A percentile compares a stretch with the other conserved stretches of the same genome.
Evolutionary conservation across 805 yeast species (phyloP).

Genomic region (Candida jianshihensis): DNA sequence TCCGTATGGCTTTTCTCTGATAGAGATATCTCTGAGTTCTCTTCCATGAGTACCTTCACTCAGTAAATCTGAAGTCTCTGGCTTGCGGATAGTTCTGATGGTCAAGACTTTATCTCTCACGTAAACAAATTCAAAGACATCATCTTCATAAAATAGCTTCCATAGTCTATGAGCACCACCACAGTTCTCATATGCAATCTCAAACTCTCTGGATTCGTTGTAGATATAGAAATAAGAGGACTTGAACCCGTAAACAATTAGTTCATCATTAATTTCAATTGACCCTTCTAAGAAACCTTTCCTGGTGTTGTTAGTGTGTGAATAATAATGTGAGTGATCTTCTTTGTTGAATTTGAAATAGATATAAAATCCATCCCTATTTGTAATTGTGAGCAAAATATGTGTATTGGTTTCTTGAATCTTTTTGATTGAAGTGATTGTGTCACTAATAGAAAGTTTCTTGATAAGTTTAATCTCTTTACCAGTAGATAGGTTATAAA

Average conservation of each 20-base stretch:
- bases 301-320: slow-evolving; percentile 56
- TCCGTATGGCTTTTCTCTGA: slow-evolving; percentile 30
- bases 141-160: slow-evolving; percentile 37
- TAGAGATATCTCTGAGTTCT: slow-evolving; percentile 72
- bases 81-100: slow-evolving; percentile 27
- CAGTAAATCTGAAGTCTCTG: slow-evolving; percentile 27
- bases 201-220: slow-evolving; percentile 74
- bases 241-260: slow-evolving; percentile 73
- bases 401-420: slow-evolving; percentile 23
- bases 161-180: slow-evolving; percentile 92
- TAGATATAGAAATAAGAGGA: slow-evolving; percentile 72
- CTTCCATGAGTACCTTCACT: slow-evolving; percentile 82
- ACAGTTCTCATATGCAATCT: slow-evolving; percentile 62
- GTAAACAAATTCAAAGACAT: slow-evolving; percentile 42
- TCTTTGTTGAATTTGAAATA: slow-evolving; percentile 27
- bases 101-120: slow-evolving; percentile 49
- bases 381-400: slow-evolving; percentile 37
- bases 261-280: slow-evolving; percentile 33
- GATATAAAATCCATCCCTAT: slow-evolving; percentile 61
- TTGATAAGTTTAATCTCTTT: slow-evolving; percentile 26
- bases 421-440: slow-evolving; percentile 48
- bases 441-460: slow-evolving; percentile 57
- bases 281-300: slow-evolving; percentile 83
- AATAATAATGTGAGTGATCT: slow-evolving; percentile 19
- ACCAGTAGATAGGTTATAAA: slow-evolving; percentile 35